Conservation (phyloP, 345 rosid species). For the Mercurialis annua region DNA sequence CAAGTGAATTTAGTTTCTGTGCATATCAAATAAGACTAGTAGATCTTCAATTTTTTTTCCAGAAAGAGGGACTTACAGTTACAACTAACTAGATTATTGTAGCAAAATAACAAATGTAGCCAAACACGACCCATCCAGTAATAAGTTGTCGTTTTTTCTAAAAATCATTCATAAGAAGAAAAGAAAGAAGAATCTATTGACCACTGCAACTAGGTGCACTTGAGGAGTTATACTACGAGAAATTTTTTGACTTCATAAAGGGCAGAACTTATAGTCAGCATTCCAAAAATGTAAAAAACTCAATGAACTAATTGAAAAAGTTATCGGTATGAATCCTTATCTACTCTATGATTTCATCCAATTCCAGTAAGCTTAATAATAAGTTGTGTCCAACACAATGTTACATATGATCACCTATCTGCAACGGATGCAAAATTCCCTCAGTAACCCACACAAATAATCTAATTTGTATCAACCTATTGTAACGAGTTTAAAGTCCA, state of each 20-base stretch:
- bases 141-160: background rate
- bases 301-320: background rate
- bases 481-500: background rate
- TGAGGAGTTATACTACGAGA: background rate
- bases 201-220: background rate
- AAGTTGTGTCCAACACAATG: background rate
- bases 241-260: background rate
- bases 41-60: no score
- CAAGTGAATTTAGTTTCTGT: no score
- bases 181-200: background rate
- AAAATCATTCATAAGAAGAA: background rate
- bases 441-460: background rate
- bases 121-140: background rate
- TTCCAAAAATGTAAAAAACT: background rate
- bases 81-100: background rate
- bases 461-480: background rate
- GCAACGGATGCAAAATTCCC: background rate
- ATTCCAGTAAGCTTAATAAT: background rate
- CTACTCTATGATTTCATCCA: background rate
- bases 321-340: background rate
- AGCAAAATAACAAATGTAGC: background rate
- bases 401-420: background rate
- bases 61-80: background rate
- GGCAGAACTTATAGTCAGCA: background rate
- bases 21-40: no score